Evolutionary conservation across 2,329 filamentous ascomycete species (phyloP).

Genomic region (Cercospora janseana): DNA sequence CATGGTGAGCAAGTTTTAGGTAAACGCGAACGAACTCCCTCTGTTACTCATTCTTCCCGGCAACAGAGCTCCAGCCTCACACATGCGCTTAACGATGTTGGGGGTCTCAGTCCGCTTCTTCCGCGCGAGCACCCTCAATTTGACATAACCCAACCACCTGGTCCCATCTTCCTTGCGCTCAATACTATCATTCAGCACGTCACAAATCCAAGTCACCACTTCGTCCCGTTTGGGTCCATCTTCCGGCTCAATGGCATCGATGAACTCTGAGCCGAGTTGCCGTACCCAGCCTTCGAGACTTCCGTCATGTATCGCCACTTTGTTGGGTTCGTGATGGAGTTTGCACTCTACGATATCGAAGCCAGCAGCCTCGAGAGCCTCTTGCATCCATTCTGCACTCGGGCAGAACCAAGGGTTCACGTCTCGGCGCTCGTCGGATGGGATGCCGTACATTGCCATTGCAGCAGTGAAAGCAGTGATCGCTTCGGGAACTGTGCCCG

Average conservation of each 20-base stretch:
- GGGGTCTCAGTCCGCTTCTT: constrained; percentile 23
- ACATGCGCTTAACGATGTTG: constrained; percentile 7
- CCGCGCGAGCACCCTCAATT: constrained; percentile 44
- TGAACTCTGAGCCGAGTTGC: constrained; percentile 58
- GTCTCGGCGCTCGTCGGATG: constrained; percentile 43
- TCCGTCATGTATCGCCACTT: constrained; percentile 41
- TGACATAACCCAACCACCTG: constrained; percentile 49
- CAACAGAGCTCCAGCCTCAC: constrained; percentile 2
- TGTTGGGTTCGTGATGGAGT: constrained; percentile 65
- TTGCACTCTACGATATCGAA: constrained; percentile 53
- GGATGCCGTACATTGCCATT: constrained; percentile 42
- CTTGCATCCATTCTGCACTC: constrained; percentile 58
- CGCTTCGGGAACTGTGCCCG: constrained; percentile 66
- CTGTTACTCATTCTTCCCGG: constrained; percentile 9
- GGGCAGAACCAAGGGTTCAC: constrained; percentile 66
- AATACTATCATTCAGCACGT: constrained; percentile 56
- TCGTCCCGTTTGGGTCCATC: constrained; percentile 51
- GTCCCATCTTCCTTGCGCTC: constrained; percentile 56
- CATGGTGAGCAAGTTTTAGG: background rate
- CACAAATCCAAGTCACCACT: constrained; percentile 54
- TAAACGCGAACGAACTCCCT: constrained; percentile 8
- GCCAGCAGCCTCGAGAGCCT: constrained; percentile 40
- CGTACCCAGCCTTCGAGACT: constrained; percentile 63
- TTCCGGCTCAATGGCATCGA: constrained; percentile 49
- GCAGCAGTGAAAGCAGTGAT: constrained; percentile 57